Conservation (phyloP, 2,329 filamentous ascomycete species). For the Pseudocercospora crystallina region DNA sequence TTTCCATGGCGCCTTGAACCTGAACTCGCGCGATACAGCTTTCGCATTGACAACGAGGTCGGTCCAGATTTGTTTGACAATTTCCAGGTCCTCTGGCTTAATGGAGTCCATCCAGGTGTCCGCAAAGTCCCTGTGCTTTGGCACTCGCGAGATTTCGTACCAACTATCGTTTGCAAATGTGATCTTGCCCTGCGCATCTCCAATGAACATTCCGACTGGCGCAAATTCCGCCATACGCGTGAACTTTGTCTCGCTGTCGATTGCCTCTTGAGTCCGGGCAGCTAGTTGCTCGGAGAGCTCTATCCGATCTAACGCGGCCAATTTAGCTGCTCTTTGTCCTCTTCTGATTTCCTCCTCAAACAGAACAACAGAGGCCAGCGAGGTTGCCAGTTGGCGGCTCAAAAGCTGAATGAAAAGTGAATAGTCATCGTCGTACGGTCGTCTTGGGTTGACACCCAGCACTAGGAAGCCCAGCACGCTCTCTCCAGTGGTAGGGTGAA, state of each 20-base stretch:
- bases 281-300: constrained; percentile 75
- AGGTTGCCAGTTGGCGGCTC: constrained; percentile 73
- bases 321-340: constrained; percentile 69
- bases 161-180: constrained; percentile 81
- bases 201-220: constrained; percentile 82
- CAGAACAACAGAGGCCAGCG: constrained; percentile 75
- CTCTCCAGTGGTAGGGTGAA: constrained; percentile 74
- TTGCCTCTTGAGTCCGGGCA: constrained; percentile 57
- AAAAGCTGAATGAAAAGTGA: constrained; percentile 73
- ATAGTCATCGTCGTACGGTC: constrained; percentile 80
- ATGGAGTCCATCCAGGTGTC: constrained; percentile 73
- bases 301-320: constrained; percentile 74
- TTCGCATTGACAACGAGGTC: constrained; percentile 61
- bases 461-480: constrained; percentile 75
- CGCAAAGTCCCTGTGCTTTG: constrained; percentile 56
- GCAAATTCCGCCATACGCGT: constrained; percentile 82
- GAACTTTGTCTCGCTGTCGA: constrained; percentile 71
- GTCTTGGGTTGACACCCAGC: constrained; percentile 73
- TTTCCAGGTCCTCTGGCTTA: constrained; percentile 62
- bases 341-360: constrained; percentile 81
- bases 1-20: constrained; percentile 69
- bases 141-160: constrained; percentile 66
- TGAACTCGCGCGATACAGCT: constrained; percentile 69
- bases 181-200: constrained; percentile 68
- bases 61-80: constrained; percentile 62